Conservation (phyloP, 2,329 filamentous ascomycete species). For the Fusarium globosum region DNA sequence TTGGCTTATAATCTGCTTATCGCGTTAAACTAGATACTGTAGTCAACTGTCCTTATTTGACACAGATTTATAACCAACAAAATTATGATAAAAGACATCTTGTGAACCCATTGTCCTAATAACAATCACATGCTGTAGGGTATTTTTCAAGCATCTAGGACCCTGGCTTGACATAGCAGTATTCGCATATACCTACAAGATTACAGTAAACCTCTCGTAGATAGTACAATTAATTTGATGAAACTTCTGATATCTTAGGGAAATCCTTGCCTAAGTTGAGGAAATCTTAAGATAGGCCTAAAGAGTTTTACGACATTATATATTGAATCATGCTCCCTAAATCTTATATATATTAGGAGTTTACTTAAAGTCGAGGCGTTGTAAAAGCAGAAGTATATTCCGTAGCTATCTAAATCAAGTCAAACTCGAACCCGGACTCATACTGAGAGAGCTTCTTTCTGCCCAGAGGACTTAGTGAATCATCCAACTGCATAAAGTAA, state of each 20-base stretch:
- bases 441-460: background rate
- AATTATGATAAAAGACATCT: no score
- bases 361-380: fast-evolving
- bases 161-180: background rate
- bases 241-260: background rate
- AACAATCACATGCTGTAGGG: no score
- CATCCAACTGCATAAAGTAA: no score
- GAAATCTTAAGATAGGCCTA: background rate
- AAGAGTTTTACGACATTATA: no score
- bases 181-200: background rate
- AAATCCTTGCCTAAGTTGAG: fast-evolving
- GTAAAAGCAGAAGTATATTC: fast-evolving
- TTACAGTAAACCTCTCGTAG: no score
- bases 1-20: background rate
- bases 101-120: no score
- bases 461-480: background rate
- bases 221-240: no score
- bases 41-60: no score
- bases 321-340: fast-evolving
- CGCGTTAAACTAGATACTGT: no score
- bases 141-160: no score
- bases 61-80: no score
- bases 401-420: fast-evolving
- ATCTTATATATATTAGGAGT: fast-evolving
- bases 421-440: fast-evolving